Conservation (phyloP, 73 alveolate species). For the Paramecium caudatum region DNA sequence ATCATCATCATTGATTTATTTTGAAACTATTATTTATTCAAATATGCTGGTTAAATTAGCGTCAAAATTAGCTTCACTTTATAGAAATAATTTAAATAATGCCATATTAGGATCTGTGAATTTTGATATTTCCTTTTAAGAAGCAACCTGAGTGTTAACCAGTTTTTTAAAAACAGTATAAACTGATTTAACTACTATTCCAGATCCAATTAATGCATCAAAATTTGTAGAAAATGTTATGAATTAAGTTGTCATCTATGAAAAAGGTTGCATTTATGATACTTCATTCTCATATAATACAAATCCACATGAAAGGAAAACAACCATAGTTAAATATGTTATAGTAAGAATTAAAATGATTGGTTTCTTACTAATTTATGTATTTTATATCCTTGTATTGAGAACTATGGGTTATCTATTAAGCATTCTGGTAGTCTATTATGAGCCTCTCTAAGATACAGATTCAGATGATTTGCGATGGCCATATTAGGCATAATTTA, state of each 20-base stretch:
- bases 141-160: neutral
- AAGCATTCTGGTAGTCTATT: neutral
- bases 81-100: neutral
- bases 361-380: neutral
- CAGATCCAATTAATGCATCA: slow-evolving; percentile 36
- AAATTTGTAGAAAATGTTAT: slow-evolving; percentile 26
- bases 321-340: neutral
- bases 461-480: neutral
- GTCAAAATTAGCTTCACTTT: slow-evolving; percentile 32
- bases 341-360: neutral
- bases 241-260: neutral
- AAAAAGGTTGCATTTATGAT: slow-evolving; percentile 26
- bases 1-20: neutral
- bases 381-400: slow-evolving; percentile 11
- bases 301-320: neutral
- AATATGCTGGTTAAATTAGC: slow-evolving; percentile 7
- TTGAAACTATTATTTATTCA: slow-evolving; percentile 24
- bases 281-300: neutral
- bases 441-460: neutral
- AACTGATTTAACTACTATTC: neutral
- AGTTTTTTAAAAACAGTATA: neutral
- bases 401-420: slow-evolving; percentile 17
- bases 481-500: neutral
- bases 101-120: neutral
- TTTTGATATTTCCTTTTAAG: neutral